Evolutionary conservation across 2,329 filamentous ascomycete species (phyloP), one percentile per base, ranked within the genome.

Genomic region (Gnomoniopsis sp.): DNA sequence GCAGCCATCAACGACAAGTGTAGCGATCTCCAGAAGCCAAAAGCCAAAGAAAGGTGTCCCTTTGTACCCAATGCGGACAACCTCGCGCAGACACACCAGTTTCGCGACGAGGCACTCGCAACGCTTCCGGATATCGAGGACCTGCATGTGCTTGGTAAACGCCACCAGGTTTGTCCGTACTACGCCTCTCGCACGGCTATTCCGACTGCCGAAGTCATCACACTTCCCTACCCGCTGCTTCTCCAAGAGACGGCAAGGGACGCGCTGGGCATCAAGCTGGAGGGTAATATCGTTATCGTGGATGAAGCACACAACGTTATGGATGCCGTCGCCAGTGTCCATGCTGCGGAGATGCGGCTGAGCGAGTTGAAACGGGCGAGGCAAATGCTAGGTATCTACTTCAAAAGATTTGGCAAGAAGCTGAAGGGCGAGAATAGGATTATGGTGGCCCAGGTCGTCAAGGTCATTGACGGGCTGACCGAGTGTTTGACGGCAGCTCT

Each of bases 291-390:
- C 0, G 87, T 99, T n/a, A 89, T 99, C 26, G 90, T 99, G 50
- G 95, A 99, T 65, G 95, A 99, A 76, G 95, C 95, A 0, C 95
- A 99, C 71, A 99, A 99, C 69, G 84, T 99, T 54, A 96, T 97
- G 88, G 93, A 97, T 71, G 92, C 93, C 0, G 91, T 99, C 49
- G 85, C 91, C 17, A 88, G 87, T 49, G 95, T 96, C 36, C 87
- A 97, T 70, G 93, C 93, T 0, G 85, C 91, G 0, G 85, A 89
- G 38, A 81, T 98, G 21, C 85, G 84, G 2, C 76, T 96, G 3
- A 77, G 77, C 26, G 92, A 97, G 62, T 77, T 98, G 19, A 84
- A 84, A 52, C 81, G 83, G 59, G 90, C 89, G 2, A 83, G 90
- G 55, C 80, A 81, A 51, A 92, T 96, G 74, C 79, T 99, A 1